A percentile compares a stretch with the other conserved stretches of the same genome.
These are phyloP conservation scores for Bacidia gigantensis DNA, from an alignment of 495 filamentous ascomycete genomes.

Conservation along the genomic window DNA sequence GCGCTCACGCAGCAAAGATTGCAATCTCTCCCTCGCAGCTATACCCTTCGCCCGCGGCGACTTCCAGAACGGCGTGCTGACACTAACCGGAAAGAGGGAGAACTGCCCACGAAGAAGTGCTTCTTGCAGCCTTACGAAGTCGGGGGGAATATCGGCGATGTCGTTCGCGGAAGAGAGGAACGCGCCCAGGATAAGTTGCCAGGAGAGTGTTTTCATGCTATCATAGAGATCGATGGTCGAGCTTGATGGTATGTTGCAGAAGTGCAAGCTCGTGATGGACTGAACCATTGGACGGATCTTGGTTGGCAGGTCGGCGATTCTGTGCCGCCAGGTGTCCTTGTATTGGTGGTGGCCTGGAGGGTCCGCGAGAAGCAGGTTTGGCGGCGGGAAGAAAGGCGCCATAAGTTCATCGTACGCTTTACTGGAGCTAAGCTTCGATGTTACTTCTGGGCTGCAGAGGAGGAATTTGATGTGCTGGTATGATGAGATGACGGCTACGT, in stretches of 20 bases:
- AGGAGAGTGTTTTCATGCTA: constrained; percentile 19
- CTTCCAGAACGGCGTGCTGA: constrained; percentile 20
- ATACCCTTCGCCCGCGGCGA: constrained; percentile 20
- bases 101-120: constrained; percentile 23
- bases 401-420: constrained; percentile 17
- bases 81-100: constrained; percentile 19
- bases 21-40: constrained; percentile 17
- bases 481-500: constrained; percentile 16
- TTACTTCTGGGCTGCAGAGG: neutral
- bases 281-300: neutral
- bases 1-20: constrained; percentile 7
- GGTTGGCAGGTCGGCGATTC: constrained; percentile 1
- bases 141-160: neutral
- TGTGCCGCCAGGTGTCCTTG: constrained; percentile 10
- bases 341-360: constrained; percentile 2
- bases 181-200: constrained; percentile 16
- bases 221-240: constrained; percentile 19
- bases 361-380: constrained; percentile 15
- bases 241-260: neutral
- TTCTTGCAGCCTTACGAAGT: constrained; percentile 18
- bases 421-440: constrained; percentile 2
- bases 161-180: too few relatives aligned
- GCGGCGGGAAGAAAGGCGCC: constrained; percentile 17
- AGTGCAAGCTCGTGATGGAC: neutral
- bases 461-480: constrained; percentile 10